These are phyloP conservation scores for Suillus subaureus DNA, from an alignment of 768 basidiomycete species.

Conservation along the genomic window DNA sequence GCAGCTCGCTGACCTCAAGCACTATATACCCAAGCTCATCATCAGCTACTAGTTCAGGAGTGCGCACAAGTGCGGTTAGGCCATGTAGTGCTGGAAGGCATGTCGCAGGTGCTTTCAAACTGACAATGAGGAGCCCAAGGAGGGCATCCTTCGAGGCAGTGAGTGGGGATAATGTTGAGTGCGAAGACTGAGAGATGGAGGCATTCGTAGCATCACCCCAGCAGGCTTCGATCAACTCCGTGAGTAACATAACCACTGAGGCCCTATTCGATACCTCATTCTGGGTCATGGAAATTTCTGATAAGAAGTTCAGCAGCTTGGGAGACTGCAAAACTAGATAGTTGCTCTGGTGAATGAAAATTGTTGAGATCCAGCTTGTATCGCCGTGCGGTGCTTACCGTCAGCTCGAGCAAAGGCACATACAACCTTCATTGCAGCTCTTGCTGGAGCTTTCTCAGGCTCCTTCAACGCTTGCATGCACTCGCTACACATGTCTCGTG, in stretches of 20 bases:
- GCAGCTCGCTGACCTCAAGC: constrained; percentile 69
- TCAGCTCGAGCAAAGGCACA: constrained; percentile 66
- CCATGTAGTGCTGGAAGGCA: constrained; percentile 64
- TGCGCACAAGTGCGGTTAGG: constrained; percentile 66
- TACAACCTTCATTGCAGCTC: constrained; percentile 83
- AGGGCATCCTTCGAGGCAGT: constrained; percentile 75
- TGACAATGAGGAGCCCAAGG: constrained; percentile 62
- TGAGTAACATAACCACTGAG: constrained; percentile 65
- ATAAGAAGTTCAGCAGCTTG: constrained; percentile 78
- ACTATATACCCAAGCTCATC: constrained; percentile 83
- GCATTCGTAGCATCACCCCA: constrained; percentile 41
- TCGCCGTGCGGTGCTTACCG: constrained; percentile 54
- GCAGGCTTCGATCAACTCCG: constrained; percentile 61
- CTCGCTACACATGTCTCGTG: constrained; percentile 76
- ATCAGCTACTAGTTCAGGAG: constrained; percentile 60
- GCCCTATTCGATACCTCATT: constrained; percentile 68
- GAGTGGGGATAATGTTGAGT: constrained; percentile 41
- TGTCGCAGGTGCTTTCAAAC: constrained; percentile 53
- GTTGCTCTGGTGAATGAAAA: constrained; percentile 51
- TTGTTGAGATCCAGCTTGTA: constrained; percentile 2
- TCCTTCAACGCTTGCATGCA: constrained; percentile 80
- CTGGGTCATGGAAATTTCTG: constrained; percentile 70
- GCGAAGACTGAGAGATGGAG: constrained; percentile 11
- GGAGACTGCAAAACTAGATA: constrained; percentile 66
- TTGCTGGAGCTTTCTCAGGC: constrained; percentile 93